Conservation (phyloP, 208 protist species). For the Tritrichomonas foetus region DNA sequence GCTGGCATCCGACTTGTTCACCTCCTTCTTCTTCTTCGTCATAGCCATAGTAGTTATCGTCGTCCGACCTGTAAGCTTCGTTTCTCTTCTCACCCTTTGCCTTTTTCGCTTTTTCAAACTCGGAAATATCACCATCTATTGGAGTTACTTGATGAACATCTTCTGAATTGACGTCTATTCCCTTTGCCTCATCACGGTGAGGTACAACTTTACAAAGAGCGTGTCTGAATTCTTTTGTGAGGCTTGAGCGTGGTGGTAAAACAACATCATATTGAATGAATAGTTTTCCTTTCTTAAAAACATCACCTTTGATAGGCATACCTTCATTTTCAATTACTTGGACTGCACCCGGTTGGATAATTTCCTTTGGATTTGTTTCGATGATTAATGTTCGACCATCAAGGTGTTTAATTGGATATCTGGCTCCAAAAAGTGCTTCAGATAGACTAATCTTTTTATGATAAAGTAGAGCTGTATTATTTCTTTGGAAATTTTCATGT, state of each 20-base stretch:
- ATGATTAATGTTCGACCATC: constrained; percentile 23
- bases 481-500: not conserved
- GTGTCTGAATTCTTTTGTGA: not conserved
- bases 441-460: not conserved
- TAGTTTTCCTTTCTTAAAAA: not conserved
- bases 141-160: not conserved
- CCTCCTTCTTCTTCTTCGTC: not conserved
- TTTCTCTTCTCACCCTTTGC: not conserved
- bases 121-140: not conserved
- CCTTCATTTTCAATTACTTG: not conserved
- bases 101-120: not conserved
- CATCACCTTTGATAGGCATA: not conserved
- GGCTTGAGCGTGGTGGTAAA: not conserved
- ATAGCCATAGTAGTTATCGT: not conserved
- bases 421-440: not conserved
- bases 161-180: not conserved
- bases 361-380: not conserved
- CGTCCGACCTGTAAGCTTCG: not conserved
- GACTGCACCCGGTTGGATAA: not conserved
- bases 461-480: not conserved
- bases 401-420: constrained; percentile 27
- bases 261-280: constrained; percentile 3
- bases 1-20: constrained; percentile 29
- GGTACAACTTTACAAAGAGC: not conserved
- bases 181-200: not conserved